Percentiles rank a stretch among this genome's conserved stretches.
Conservation (phyloP, 108 stramenopile species). For the Halocafeteria seosinensis region DNA sequence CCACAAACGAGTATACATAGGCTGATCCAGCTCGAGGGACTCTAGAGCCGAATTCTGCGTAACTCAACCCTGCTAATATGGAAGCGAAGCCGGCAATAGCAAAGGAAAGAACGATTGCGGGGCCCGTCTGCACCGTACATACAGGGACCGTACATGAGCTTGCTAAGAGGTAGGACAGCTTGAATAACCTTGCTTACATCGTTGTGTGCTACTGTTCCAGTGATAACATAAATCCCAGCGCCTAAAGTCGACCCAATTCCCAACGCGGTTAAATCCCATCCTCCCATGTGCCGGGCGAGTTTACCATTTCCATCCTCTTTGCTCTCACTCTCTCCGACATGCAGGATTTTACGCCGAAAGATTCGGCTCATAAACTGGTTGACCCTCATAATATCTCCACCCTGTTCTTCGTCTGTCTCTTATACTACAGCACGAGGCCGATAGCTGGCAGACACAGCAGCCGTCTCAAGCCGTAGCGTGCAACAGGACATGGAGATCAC, state of each 20-base stretch:
- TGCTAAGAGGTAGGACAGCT: neutral
- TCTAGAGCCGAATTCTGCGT: neutral
- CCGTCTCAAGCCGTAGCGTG: too few relatives aligned
- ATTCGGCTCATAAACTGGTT: neutral
- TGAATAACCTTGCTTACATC: neutral
- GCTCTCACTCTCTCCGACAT: too few relatives aligned
- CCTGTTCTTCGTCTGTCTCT: too few relatives aligned
- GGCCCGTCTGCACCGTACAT: neutral
- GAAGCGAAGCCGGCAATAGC: neutral
- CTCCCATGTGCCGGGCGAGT: neutral
- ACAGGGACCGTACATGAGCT: neutral
- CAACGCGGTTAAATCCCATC: neutral
- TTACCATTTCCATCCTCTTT: neutral
- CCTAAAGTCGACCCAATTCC: neutral
- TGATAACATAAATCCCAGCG: neutral
- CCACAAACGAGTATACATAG: constrained; percentile 38
- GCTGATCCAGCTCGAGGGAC: constrained; percentile 23
- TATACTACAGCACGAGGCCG: too few relatives aligned
- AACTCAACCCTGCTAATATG: neutral
- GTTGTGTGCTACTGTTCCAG: neutral
- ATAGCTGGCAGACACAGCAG: too few relatives aligned
- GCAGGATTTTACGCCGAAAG: neutral
- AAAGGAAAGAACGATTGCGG: neutral
- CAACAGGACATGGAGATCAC: too few relatives aligned
- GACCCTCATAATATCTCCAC: too few relatives aligned